These are phyloP conservation scores for Xylariaceae sp. DNA, from an alignment of 2,329 filamentous ascomycete genomes.

Conservation along the genomic window DNA sequence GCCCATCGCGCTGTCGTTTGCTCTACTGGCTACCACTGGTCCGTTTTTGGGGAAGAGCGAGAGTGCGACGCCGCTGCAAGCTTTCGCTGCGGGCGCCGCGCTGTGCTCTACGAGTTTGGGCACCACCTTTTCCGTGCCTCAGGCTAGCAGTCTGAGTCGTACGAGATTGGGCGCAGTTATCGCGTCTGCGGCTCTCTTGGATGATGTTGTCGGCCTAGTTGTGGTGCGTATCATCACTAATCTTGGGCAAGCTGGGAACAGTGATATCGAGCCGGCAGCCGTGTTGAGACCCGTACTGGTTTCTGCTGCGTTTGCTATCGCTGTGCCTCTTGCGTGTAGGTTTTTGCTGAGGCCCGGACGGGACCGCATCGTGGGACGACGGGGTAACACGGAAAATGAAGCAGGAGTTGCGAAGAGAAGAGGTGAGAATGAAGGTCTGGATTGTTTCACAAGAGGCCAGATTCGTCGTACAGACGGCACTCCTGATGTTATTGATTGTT, in stretches of 20 bases:
- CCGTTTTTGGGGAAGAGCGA: constrained; percentile 6
- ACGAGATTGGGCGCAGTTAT: constrained; percentile 66
- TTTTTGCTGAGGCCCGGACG: constrained; percentile 52
- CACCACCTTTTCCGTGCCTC: constrained; percentile 61
- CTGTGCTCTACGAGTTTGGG: constrained; percentile 44
- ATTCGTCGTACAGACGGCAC: constrained; percentile 53
- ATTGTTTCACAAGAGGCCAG: constrained; percentile 43
- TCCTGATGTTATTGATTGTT: constrained; percentile 57
- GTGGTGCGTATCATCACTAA: constrained; percentile 79
- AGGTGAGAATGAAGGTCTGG: constrained; percentile 27
- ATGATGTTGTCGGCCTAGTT: constrained; percentile 78
- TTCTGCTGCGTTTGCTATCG: constrained; percentile 56
- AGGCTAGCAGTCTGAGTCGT: constrained; percentile 48
- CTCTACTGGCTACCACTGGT: constrained; percentile 13
- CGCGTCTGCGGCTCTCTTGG: constrained; percentile 77
- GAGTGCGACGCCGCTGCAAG: constrained; percentile 60
- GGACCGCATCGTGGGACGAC: constrained; percentile 38
- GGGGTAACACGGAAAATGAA: not conserved
- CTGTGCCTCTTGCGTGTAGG: constrained; percentile 54
- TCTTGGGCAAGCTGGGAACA: constrained; percentile 49
- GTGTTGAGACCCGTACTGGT: constrained; percentile 54
- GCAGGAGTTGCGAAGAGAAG: not conserved
- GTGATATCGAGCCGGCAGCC: constrained; percentile 39
- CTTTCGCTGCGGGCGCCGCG: constrained; percentile 45
- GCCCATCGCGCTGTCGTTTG: constrained; percentile 27